Conservation (phyloP, 352 stramenopile species). For the Aphanomyces cochlioides region DNA sequence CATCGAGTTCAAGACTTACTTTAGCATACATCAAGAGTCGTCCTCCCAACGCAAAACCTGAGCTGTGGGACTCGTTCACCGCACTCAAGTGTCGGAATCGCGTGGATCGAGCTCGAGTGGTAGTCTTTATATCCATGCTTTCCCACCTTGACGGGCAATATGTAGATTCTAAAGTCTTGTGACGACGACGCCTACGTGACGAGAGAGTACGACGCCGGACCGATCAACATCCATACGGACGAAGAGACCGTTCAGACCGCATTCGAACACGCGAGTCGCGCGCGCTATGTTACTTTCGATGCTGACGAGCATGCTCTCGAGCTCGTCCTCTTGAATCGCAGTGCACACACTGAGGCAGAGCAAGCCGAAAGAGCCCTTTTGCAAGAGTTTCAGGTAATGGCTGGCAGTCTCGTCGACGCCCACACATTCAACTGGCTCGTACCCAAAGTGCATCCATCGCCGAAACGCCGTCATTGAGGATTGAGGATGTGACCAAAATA, state of each 20-base stretch:
- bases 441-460: background rate
- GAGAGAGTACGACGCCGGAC: background rate
- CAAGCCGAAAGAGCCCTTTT: background rate
- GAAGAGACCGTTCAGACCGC: background rate
- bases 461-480: too few relatives aligned
- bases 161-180: slow-evolving; percentile 3
- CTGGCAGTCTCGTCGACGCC: background rate
- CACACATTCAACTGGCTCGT: slow-evolving; percentile 18
- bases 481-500: too few relatives aligned
- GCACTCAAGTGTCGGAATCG: background rate
- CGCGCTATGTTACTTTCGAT: background rate
- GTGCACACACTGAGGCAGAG: background rate
- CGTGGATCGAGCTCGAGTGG: background rate
- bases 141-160: background rate
- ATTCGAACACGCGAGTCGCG: slow-evolving; percentile 2
- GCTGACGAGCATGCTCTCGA: slow-evolving; percentile 4
- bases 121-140: background rate
- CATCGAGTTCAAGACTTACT: background rate
- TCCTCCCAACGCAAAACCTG: background rate
- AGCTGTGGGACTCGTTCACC: slow-evolving; percentile 1
- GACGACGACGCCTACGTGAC: slow-evolving; percentile 13
- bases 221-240: slow-evolving; percentile 12
- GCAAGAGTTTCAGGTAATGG: background rate
- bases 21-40: background rate
- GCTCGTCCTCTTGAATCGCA: background rate